A percentile compares a stretch with the other conserved stretches of the same genome.
Evolutionary conservation across 2,329 filamentous ascomycete species (phyloP).

Genomic region (Beauveria scarabaeidicola): DNA sequence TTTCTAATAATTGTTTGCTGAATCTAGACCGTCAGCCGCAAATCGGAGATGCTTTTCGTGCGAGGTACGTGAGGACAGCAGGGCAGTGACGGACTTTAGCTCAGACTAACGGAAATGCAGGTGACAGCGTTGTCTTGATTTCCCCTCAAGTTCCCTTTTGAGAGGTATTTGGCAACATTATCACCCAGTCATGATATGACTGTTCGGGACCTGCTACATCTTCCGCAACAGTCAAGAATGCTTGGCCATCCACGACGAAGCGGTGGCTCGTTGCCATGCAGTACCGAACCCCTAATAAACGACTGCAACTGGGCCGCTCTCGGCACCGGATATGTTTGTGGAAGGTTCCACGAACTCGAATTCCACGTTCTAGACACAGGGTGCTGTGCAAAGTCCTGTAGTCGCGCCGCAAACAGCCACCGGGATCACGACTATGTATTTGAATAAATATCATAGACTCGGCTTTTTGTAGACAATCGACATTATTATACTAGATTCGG

Average conservation of each 20-base stretch:
- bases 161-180: not conserved
- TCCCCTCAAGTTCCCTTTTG: conserved; percentile 49
- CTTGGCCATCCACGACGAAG: not conserved
- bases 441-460: not conserved
- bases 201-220: not conserved
- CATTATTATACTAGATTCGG: too few species aligned
- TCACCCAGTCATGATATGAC: not conserved
- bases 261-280: not conserved
- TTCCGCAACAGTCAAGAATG: not conserved
- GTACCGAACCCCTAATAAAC: too few species aligned
- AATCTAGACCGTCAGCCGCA: conserved; percentile 78
- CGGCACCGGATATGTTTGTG: not conserved
- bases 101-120: conserved; percentile 31
- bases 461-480: too few species aligned
- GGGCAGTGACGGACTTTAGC: not conserved
- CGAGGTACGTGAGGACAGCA: conserved; percentile 57
- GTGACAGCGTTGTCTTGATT: conserved; percentile 65
- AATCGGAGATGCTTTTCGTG: conserved; percentile 97
- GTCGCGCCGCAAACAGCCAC: not conserved
- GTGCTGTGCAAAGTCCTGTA: not conserved
- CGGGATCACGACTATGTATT: not conserved
- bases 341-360: not conserved
- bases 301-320: not conserved
- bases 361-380: not conserved
- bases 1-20: not conserved